Percentiles rank a stretch among this genome's conserved stretches.
Evolutionary conservation across 2,329 filamentous ascomycete species (phyloP).

Genomic region (Fusarium beomiforme): DNA sequence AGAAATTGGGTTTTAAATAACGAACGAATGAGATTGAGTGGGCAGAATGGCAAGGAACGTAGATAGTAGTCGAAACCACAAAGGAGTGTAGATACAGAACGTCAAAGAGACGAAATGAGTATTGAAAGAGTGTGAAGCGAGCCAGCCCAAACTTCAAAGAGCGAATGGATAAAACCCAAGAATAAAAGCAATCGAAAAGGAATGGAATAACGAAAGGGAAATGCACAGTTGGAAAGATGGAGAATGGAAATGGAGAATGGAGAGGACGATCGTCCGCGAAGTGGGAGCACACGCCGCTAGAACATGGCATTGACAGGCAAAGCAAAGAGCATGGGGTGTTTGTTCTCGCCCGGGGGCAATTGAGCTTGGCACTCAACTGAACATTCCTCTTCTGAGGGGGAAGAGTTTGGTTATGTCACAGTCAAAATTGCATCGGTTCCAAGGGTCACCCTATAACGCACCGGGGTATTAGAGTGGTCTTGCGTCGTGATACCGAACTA

Average conservation of each 20-base stretch:
- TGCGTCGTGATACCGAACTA: slow-evolving; percentile 29
- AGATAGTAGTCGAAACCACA: slow-evolving; percentile 13
- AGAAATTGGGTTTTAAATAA: background rate
- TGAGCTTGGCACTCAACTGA: slow-evolving; percentile 27
- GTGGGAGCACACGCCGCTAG: slow-evolving; percentile 16
- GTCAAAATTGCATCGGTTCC: slow-evolving; percentile 44
- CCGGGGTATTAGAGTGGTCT: slow-evolving; percentile 32
- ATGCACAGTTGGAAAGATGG: slow-evolving; percentile 23
- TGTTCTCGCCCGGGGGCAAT: slow-evolving; percentile 7
- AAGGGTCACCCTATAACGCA: slow-evolving; percentile 39
- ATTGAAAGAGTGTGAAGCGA: slow-evolving; percentile 32
- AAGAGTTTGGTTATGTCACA: slow-evolving; percentile 32
- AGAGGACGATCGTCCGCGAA: slow-evolving; percentile 13
- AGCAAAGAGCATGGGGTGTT: background rate
- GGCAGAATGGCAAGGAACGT: slow-evolving; percentile 35
- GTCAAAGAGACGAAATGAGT: slow-evolving; percentile 13
- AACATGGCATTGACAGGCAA: slow-evolving; percentile 21
- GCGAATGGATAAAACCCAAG: slow-evolving; percentile 17
- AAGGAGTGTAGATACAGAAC: slow-evolving; percentile 21
- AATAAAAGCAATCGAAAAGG: slow-evolving; percentile 32
- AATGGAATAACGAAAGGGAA: slow-evolving; percentile 33
- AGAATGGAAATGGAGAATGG: slow-evolving; percentile 18
- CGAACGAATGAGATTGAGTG: slow-evolving; percentile 37
- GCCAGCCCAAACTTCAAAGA: slow-evolving; percentile 38
- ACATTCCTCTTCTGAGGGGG: slow-evolving; percentile 12